phyloP scores from a whole-genome alignment of 768 basidiomycete species.

The Cantharellus cinnabarinus region DNA sequence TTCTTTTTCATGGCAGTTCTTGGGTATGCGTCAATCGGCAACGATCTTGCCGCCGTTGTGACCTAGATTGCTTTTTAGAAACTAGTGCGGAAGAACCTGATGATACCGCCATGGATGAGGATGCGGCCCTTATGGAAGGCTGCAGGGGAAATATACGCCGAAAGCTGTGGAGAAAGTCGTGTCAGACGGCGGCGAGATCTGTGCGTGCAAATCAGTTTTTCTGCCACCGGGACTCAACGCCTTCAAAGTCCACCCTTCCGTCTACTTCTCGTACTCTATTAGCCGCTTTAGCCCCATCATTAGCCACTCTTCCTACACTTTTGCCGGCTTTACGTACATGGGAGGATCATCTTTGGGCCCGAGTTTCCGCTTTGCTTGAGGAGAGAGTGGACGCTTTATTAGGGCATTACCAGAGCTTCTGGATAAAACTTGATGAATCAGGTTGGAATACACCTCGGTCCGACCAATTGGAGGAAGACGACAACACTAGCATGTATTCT shows the following conservation, averaged over 20 bases:
- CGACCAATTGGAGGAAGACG: constrained; percentile 19
- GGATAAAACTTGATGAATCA: constrained; percentile 23
- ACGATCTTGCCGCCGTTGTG: not conserved
- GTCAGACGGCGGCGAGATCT: constrained; percentile 56
- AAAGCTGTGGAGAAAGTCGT: constrained; percentile 74
- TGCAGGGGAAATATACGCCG: constrained; percentile 63
- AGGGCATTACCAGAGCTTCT: constrained; percentile 45
- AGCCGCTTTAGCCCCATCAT: constrained; percentile 61
- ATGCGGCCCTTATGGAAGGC: constrained; percentile 22
- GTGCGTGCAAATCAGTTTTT: constrained; percentile 23
- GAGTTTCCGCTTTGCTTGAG: constrained; percentile 61
- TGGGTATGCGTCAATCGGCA: constrained; percentile 27
- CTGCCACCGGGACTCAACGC: not conserved
- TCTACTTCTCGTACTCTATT: constrained; percentile 69
- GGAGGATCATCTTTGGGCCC: constrained; percentile 94
- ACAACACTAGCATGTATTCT: constrained; percentile 29
- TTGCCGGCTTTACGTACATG: constrained; percentile 54
- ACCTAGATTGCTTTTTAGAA: not conserved
- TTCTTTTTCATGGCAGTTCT: constrained; percentile 52
- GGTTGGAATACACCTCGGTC: constrained; percentile 7
- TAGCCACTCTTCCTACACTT: constrained; percentile 41
- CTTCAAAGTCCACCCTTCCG: constrained; percentile 32
- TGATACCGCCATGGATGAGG: constrained; percentile 23
- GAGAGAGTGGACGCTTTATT: constrained; percentile 58
- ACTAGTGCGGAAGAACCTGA: constrained; percentile 22